Conservation (phyloP, 305 asterid genomes). For the Caryopteris hybrid region DNA sequence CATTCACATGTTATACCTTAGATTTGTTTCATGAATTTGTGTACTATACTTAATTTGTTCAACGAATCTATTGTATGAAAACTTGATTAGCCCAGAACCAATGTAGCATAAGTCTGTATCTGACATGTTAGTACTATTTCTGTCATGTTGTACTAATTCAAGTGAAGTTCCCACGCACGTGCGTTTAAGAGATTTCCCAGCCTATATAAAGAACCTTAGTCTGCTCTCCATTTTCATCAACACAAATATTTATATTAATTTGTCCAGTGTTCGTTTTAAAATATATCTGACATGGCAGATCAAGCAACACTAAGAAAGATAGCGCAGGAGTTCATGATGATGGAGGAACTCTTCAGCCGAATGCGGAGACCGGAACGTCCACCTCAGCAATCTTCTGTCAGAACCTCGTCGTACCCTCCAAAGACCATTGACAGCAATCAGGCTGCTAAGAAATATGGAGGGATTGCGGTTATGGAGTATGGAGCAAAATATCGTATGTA, state of each 20-base stretch:
- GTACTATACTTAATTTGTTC: no score
- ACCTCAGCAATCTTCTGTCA: slow-evolving; percentile 1
- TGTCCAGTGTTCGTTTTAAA: not conserved
- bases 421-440: slow-evolving; percentile 32
- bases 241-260: not conserved
- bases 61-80: no score
- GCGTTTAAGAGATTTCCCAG: no score
- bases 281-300: slow-evolving; percentile 23
- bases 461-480: slow-evolving; percentile 20
- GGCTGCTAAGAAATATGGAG: slow-evolving; percentile 39
- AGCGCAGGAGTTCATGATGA: slow-evolving; percentile 23
- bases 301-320: slow-evolving; percentile 28
- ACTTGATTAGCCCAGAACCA: no score
- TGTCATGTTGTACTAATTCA: not conserved
- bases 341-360: slow-evolving; percentile 22
- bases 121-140: no score
- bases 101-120: no score
- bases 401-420: slow-evolving; percentile 10
- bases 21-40: no score
- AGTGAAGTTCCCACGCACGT: not conserved
- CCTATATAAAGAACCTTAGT: slow-evolving; percentile 16
- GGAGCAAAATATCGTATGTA: slow-evolving; percentile 15
- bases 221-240: slow-evolving; percentile 3
- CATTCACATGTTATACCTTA: no score
- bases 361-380: slow-evolving; percentile 2